These are phyloP conservation scores for Ogataea pini DNA, from an alignment of 805 yeast genomes.

Conservation along the genomic window DNA sequence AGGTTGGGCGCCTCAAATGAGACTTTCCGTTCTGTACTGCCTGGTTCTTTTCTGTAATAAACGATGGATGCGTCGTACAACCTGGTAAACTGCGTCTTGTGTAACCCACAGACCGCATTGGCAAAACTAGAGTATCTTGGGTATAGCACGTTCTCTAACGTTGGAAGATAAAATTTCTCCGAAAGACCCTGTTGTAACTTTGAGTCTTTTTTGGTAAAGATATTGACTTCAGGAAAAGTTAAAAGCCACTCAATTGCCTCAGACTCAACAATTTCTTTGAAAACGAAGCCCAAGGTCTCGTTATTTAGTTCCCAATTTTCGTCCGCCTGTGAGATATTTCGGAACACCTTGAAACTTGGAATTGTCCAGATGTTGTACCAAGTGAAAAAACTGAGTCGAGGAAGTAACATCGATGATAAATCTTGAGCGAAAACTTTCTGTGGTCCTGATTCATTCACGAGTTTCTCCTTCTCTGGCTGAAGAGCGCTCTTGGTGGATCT, in stretches of 20 bases:
- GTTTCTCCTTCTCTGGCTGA: slow-evolving; percentile 5
- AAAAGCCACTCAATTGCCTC: slow-evolving; percentile 57
- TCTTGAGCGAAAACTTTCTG: slow-evolving; percentile 29
- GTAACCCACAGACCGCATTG: slow-evolving; percentile 47
- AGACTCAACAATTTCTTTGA: slow-evolving; percentile 38
- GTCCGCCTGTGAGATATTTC: slow-evolving; percentile 54
- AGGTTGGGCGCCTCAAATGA: slow-evolving; percentile 39
- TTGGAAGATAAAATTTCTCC: slow-evolving; percentile 60
- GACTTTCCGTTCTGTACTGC: slow-evolving; percentile 6
- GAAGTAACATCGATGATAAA: slow-evolving; percentile 34
- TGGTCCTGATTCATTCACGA: slow-evolving; percentile 6
- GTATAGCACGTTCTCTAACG: slow-evolving; percentile 61
- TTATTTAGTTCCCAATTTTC: slow-evolving; percentile 68
- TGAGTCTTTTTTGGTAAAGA: slow-evolving; percentile 51
- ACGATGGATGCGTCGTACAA: slow-evolving; percentile 59
- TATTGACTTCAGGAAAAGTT: slow-evolving; percentile 84
- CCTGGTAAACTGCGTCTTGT: slow-evolving; percentile 41
- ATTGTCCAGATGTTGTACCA: slow-evolving; percentile 70
- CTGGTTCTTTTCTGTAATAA: slow-evolving; percentile 36
- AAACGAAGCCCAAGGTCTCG: slow-evolving; percentile 34
- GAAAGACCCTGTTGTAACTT: slow-evolving; percentile 55
- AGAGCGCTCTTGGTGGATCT: slow-evolving; percentile 21
- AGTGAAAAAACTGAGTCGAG: slow-evolving; percentile 58
- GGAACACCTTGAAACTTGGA: slow-evolving; percentile 52
- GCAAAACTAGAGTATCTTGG: slow-evolving; percentile 70